Evolutionary conservation across 331 rosid genomes (phyloP), one percentile per base, ranked within the genome.

Genomic region (Acacia concinna): DNA sequence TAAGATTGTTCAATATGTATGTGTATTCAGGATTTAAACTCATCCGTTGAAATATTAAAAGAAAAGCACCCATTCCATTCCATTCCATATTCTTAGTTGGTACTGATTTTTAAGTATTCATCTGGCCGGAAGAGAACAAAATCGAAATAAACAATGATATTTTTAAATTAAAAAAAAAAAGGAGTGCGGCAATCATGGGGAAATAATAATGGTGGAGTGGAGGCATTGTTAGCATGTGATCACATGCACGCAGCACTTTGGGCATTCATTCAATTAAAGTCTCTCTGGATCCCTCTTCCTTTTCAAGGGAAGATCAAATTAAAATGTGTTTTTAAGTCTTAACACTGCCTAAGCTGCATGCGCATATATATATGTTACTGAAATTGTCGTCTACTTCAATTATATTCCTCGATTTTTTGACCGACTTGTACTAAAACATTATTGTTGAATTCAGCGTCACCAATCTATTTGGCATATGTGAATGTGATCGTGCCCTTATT

Each of bases 191-290:
- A 82, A 88, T 81, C 78, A 79, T 79, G 83, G 94, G 85, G 88
- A 69, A 40, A 89, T 46, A 40, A 40, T n/a, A 38, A 1, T 37
- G 88, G 89, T 83, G 91, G 89, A 85, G 85, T 84, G 77, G 88
- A 81, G 81, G 81, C 85, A 81, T 79, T 81, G 81, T 47, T 31
- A 64, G 56, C 98, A 94, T 90, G 94, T 94, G 97, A 71, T 76
- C 98, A 94, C 97, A 88, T 92, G 97, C 97, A 88, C 90, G 97
- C 89, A 82, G 68, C 59, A 68, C 77, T 84, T 86, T 84, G 90
- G 84, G 88, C 43, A 84, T 59, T 46, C 52, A n/a, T n/a, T n/a
- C n/a, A n/a, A n/a, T n/a, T n/a, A n/a, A n/a, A n/a, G n/a, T n/a
- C n/a, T n/a, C n/a, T n/a, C n/a, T n/a, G n/a, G n/a, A n/a, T n/a